These are phyloP conservation scores for Pythium brachiatum DNA, from an alignment of 352 stramenopile species.

Conservation along the genomic window DNA sequence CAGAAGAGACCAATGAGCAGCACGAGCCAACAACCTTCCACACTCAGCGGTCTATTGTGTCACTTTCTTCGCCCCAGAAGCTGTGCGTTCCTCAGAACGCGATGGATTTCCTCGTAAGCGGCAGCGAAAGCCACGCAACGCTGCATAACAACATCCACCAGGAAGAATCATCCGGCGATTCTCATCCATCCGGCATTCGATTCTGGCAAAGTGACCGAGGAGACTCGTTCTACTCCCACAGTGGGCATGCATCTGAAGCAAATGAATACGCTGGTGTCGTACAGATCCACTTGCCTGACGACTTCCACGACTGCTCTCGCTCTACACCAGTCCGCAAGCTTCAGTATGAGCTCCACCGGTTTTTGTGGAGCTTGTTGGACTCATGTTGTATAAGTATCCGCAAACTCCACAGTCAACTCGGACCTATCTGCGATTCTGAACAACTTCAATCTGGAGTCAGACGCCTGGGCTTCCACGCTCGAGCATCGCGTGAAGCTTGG, in stretches of 20 bases:
- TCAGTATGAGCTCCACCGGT: conserved; percentile 1
- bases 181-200: background rate
- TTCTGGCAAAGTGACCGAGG: conserved; percentile 10
- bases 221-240: conserved; percentile 13
- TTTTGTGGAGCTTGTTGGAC: conserved; percentile 16
- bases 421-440: background rate
- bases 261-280: background rate
- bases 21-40: background rate
- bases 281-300: background rate
- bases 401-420: conserved; percentile 1
- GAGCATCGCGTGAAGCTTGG: conserved; percentile 4
- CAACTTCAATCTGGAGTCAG: background rate
- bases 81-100: conserved; percentile 8
- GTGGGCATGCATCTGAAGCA: too few relatives aligned
- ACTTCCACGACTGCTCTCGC: background rate
- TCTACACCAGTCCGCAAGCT: background rate
- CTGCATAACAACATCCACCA: background rate
- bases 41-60: background rate
- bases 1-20: background rate
- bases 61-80: background rate
- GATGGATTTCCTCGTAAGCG: conserved; percentile 11
- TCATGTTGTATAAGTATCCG: background rate
- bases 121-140: background rate
- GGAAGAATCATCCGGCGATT: background rate
- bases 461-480: background rate